A percentile compares a stretch with the other conserved stretches of the same genome.
Evolutionary conservation across 306 rosid genomes (phyloP).

Genomic region (Pueraria montana): DNA sequence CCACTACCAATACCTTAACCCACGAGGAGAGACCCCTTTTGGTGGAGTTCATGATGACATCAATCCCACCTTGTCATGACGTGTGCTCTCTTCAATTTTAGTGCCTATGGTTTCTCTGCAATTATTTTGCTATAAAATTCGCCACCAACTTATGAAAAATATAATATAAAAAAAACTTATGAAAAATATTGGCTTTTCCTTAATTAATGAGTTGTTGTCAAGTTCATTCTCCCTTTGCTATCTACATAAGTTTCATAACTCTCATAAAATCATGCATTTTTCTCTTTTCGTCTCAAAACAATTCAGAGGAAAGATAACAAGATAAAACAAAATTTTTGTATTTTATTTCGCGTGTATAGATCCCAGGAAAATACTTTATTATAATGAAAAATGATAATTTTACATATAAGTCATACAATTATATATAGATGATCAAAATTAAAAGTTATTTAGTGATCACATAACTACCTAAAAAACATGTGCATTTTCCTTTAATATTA

Average conservation of each 20-base stretch:
- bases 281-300: no score
- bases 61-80: slow-evolving; percentile 92
- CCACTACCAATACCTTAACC: slow-evolving; percentile 59
- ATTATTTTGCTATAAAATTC: slow-evolving; percentile 43
- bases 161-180: no score
- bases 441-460: no score
- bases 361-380: no score
- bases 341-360: no score
- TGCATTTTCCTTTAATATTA: no score
- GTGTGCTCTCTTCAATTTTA: slow-evolving; percentile 49
- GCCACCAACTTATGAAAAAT: background rate
- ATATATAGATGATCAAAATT: no score
- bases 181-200: background rate
- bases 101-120: slow-evolving; percentile 27
- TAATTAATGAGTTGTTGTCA: background rate
- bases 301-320: no score
- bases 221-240: background rate
- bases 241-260: background rate
- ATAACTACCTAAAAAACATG: no score
- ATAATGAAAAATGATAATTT: no score
- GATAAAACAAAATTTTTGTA: no score
- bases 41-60: slow-evolving; percentile 72
- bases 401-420: no score
- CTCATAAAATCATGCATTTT: background rate
- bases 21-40: slow-evolving; percentile 57